Percentiles rank a stretch among this genome's conserved stretches.
phyloP scores from a whole-genome alignment of 495 filamentous ascomycete genomes.

The Patellaria atrata region DNA sequence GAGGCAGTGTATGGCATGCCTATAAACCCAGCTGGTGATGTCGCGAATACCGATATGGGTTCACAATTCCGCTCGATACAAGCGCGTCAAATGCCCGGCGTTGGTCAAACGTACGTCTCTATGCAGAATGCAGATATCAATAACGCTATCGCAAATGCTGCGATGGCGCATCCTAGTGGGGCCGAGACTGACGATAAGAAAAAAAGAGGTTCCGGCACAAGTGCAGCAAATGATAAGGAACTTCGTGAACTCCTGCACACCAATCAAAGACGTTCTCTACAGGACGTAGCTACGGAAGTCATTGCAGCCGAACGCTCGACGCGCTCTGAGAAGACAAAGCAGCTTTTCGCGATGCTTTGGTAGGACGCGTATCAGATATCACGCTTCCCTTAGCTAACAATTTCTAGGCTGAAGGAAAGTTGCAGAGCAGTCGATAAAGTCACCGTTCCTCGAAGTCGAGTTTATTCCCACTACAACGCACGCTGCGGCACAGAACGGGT shows the following conservation, averaged over 20 bases:
- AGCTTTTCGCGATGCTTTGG: conserved; percentile 98
- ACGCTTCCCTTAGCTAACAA: conserved; percentile 1
- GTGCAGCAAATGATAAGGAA: conserved; percentile 79
- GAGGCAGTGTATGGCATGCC: no score
- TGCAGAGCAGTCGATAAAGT: conserved; percentile 67
- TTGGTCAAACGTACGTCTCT: no score
- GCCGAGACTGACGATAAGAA: conserved; percentile 44
- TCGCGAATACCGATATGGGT: no score
- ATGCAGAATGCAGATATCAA: no score
- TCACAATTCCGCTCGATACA: no score
- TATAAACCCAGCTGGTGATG: no score
- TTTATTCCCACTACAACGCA: conserved; percentile 85
- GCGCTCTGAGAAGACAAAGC: conserved; percentile 84
- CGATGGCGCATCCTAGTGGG: conserved; percentile 1
- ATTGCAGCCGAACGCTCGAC: conserved; percentile 61
- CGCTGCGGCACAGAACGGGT: conserved; percentile 85
- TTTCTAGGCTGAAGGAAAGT: conserved; percentile 60
- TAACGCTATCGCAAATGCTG: no score
- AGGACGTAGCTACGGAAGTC: conserved; percentile 71
- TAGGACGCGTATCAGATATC: conserved; percentile 30
- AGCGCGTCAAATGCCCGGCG: no score
- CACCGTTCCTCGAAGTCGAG: conserved; percentile 79
- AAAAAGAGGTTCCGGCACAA: conserved; percentile 55
- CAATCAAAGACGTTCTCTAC: conserved; percentile 58
- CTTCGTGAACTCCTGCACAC: conserved; percentile 67